Evolutionary conservation across 805 yeast species (phyloP), one percentile per base, ranked within the genome.

Genomic region (Metschnikowia cerradonensis): DNA sequence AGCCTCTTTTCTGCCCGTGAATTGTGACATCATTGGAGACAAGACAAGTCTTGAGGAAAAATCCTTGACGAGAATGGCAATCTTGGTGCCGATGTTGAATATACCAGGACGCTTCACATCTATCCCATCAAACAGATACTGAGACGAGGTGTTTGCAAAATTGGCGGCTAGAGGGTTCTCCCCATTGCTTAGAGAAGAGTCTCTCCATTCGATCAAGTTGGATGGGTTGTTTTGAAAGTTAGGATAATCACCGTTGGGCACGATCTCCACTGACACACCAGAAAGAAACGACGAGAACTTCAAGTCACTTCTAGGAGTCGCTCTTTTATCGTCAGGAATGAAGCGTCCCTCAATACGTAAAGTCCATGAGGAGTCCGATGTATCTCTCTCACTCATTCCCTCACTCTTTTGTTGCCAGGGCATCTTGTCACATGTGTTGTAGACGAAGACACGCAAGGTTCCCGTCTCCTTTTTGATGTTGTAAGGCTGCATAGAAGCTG

Each of bases 191-290:
- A 45, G 64, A 11, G 67, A 56, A 52, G 83, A 86, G 57, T 86
- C 91, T 67, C 90, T 91, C 99, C 99, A 94, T 67, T 94, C 97
- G 41, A 92, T 81, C 13, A 86, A 69, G 60, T 77, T 71, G 45
- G 66, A 62, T 40, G 61, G 67, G 22, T 59, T 54, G 48, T 61
- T 62, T 48, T 63, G 68, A 46, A 70, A 57, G 31, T 62, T 57
- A 34, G 73, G 72, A 56, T 72, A 71, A 58, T 71, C 71, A n/a
- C 62, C 65, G 56, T 68, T 71, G 38, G 72, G 71, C 19, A 70
- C 57, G 46, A 92, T 73, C 62, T 94, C 97, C 11, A 94, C 85
- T 0, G 95, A 84, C 22, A 94, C 80, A 15, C 92, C 91, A 6
- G 91, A 83, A 59, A 94, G 75, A 60, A 89, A 88, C 2, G 91